Evolutionary conservation across 2,329 filamentous ascomycete species (phyloP).

Genomic region (Fusarium redolens): DNA sequence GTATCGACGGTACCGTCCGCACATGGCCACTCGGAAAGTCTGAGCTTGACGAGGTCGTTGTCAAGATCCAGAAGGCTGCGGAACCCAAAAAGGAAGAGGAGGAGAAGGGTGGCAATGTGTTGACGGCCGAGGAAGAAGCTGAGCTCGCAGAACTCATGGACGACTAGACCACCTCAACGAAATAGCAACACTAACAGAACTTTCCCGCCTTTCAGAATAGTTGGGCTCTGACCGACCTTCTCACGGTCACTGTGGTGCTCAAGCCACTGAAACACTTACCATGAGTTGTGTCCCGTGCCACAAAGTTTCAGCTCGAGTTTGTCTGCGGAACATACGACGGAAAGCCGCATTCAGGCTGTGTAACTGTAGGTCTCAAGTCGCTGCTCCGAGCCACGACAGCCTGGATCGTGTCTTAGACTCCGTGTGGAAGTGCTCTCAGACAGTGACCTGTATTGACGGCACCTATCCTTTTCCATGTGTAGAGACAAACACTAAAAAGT

Average conservation of each 20-base stretch:
- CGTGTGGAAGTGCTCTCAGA: neutral
- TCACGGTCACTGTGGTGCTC: neutral
- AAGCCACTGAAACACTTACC: neutral
- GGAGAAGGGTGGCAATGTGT: slow-evolving; percentile 58
- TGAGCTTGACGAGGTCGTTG: slow-evolving; percentile 62
- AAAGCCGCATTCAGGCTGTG: neutral
- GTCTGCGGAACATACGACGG: slow-evolving; percentile 4
- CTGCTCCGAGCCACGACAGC: slow-evolving; percentile 7
- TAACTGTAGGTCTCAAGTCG: neutral
- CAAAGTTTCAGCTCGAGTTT: slow-evolving; percentile 30
- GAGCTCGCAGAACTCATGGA: slow-evolving; percentile 94
- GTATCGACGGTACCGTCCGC: slow-evolving; percentile 90
- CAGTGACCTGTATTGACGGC: slow-evolving; percentile 5
- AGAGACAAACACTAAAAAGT: neutral
- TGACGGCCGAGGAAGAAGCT: slow-evolving; percentile 92
- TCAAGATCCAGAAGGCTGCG: slow-evolving; percentile 57
- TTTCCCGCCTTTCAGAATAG: neutral
- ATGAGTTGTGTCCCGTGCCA: slow-evolving; percentile 18
- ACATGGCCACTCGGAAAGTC: slow-evolving; percentile 80
- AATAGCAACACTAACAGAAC: neutral
- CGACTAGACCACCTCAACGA: slow-evolving; percentile 55
- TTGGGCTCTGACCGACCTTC: neutral
- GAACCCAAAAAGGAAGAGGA: slow-evolving; percentile 65
- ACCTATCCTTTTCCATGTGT: neutral
- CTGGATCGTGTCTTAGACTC: slow-evolving; percentile 24